Base-by-base conservation (phyloP, 805 yeast species). In the Metschnikowia colocasiae region DNA sequence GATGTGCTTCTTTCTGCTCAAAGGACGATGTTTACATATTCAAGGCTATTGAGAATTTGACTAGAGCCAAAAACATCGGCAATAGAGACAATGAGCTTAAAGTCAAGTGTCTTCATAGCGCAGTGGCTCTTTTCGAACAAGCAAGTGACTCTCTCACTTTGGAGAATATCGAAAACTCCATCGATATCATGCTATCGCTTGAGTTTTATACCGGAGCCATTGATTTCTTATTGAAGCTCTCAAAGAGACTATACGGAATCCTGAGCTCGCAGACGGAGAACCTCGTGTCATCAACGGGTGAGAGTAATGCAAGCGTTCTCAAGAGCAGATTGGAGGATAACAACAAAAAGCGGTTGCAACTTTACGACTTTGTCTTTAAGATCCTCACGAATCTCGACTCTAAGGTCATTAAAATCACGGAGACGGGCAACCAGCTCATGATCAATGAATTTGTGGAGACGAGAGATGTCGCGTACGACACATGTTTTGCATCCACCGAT, bases 1-100 rank as follows among this genome's bases (percentile, higher is more conserved):
- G 92, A 50, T 94, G 99, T 72, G 95, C 96, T 1, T 82, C 96
- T 0, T 94, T 90, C 66, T 94, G 98, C 60, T 88, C 97, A 0
- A 81, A 95, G 13, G 88, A 86, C 55, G 99, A 94, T 65, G 97
- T 94, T 23, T 76, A 90, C 50, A 87, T 94, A 12, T 94, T 91
- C 74, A 86, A 92, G 65, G 98, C 97, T 0, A 82, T 90, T 57
- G 99, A 94, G 63, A 90, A 86, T 63, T 73, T 94, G 58, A 86
- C 92, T 48, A 82, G 85, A 57, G 97, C 98, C 1, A 86, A 84
- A 58, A 86, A 82, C 48, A 79, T 82, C 50, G 88, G 87, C 1
- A 65, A 73, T 22, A 79, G 79, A 53, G 96, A 91, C 60, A 76
- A 76, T 35, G 97, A 91, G 45, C 63, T 76, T 54, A 78, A 84